Evolutionary conservation across 148 eudicot genomes (phyloP), one percentile per base, ranked within the genome.

Genomic region (Tetragonia tetragonoides): DNA sequence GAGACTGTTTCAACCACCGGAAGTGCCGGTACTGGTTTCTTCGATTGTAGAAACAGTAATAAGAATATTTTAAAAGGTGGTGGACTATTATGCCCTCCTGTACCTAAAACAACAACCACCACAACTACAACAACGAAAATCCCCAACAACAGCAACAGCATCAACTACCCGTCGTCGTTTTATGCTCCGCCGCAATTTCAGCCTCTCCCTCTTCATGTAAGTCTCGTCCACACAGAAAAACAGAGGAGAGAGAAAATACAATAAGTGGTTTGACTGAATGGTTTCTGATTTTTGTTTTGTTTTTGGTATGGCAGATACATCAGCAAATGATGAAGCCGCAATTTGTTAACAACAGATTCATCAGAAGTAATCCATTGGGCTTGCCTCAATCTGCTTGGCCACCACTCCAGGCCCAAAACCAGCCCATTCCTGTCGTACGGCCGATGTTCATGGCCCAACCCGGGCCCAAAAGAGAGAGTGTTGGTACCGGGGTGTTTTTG

Each of bases 341-440:
- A 66, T 77, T 44, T 28, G 34, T 28, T 28, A 28, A 28, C 70
- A 68, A 73, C 42, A 54, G 16, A 28, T 81, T 76, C 0, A 76
- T 37, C 15, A 74, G 40, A 65, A 64, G 34, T 20, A 75, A 68
- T 2, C 83, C 85, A 10, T 68, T 80, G 59, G 87, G 84, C 28
- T 66, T 85, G 40, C 84, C 92, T 0, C 81, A 65, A 1, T 70
- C 91, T 23, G 88, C 87, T 17, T 93, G 93, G 93, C 93, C 97
- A 6, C 85, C 93, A 3, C 78, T 87, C 12, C 90, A 86, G 53
- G 81, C 73, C 82, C 84, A 77, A 23, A 67, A 66, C 49, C 37
- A 38, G 40, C 79, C 34, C 73, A 37, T 5, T 15, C 39, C 2
- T n/a, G 89, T 85, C 16, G 76, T 81, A 81, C 79, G 84, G 38